These are phyloP conservation scores for Pseudozyma hubeiensis DNA, from an alignment of 1,284 basidiomycete genomes.

Conservation along the genomic window DNA sequence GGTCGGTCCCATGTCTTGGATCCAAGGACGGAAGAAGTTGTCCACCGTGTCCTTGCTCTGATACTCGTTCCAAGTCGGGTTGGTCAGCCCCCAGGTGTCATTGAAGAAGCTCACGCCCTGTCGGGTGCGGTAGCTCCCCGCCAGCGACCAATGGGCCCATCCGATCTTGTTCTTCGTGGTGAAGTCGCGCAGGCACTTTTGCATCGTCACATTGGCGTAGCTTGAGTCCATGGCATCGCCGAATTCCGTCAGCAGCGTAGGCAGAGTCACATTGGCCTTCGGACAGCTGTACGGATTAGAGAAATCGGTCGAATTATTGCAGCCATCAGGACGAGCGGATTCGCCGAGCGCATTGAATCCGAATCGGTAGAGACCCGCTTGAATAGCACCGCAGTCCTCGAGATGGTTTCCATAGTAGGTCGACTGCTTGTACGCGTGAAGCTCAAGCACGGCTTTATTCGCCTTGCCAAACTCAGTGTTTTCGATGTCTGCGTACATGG, in stretches of 20 bases:
- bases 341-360: constrained; percentile 48
- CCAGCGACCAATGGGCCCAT: constrained; percentile 41
- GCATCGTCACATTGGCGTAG: constrained; percentile 33
- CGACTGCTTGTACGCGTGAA: constrained; percentile 44
- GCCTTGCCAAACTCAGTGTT: constrained; percentile 36
- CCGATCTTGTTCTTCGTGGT: constrained; percentile 48
- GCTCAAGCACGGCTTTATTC: constrained; percentile 45
- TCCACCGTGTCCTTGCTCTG: constrained; percentile 32
- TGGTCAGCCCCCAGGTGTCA: constrained; percentile 45
- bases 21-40: constrained; percentile 42
- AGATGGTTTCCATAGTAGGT: constrained; percentile 31
- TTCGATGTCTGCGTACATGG: constrained; percentile 26
- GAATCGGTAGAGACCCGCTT: constrained; percentile 33
- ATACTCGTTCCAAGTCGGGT: constrained; percentile 15
- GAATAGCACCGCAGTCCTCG: constrained; percentile 31
- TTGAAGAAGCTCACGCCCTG: constrained; percentile 23
- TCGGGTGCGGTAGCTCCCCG: constrained; percentile 41
- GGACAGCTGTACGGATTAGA: constrained; percentile 36
- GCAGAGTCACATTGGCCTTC: constrained; percentile 24
- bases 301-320: constrained; percentile 22
- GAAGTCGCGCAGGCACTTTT: constrained; percentile 47
- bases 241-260: constrained; percentile 38
- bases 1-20: constrained; percentile 40
- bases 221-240: constrained; percentile 31
- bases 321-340: constrained; percentile 18